Evolutionary conservation across 2,329 filamentous ascomycete genomes (phyloP), one percentile per base, ranked within the genome.

Genomic region (Alternaria atra): DNA sequence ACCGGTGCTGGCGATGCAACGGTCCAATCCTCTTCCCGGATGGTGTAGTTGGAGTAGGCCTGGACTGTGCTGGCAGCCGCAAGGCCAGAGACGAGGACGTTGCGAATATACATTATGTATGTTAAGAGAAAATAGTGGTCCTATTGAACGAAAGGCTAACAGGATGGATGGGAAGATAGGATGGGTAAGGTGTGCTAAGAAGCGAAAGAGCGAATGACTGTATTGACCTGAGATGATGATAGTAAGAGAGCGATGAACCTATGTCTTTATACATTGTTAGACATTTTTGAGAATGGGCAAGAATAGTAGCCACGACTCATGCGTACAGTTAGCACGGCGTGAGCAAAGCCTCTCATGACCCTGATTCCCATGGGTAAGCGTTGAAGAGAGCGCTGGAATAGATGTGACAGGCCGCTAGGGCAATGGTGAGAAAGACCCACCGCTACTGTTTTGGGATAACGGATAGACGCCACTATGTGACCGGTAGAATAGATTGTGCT

Each of bases 71-170:
- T 73, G 55, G 67, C 57, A 25, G 70, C 68, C 55, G 64, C 70
- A 47, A 77, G 62, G 46, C 71, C 56, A 29, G 72, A 52, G 58
- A 73, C 8, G 42, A 77, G 53, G n/a, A 67, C 53, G 40, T 67
- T 66, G 58, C 71, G 69, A 70, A 74, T 72, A 73, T 77, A 73
- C 74, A 77, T 77, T 77, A 75, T 73, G 48, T 40, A 48, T 48
- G 32, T 47, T 9, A 60, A 25, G 27, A 25, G 25, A 32, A n/a
- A 40, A 53, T 51, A 35, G 37, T 34, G 35, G 34, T 35, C 42
- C 7, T 61, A 53, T 44, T 27, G 48, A 67, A 65, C 39, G 58
- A 66, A 55, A 55, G 59, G 30, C 43, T 51, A 9, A 34, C 20
- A 50, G 20, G 42, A 50, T 32, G 13, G 50, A 55, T 35, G 52